Evolutionary conservation across 306 rosid species (phyloP), one percentile per base, ranked within the genome.

Genomic region (Citrullus colocynthis): DNA sequence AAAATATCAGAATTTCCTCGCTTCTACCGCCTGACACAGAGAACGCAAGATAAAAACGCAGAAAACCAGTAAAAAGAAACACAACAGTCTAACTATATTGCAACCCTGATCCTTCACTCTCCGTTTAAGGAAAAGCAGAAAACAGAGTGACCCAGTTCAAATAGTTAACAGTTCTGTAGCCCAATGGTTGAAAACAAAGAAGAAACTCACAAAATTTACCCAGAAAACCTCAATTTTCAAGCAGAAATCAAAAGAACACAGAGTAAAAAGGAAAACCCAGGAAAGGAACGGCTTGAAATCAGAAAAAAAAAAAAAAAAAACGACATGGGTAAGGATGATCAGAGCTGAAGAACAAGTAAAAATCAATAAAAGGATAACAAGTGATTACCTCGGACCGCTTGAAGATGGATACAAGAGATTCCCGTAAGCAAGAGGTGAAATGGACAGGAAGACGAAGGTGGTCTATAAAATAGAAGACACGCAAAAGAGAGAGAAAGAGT

Each of bases 1-100:
- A 64, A 32, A 34, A 32, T 8, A 39, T 20, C 52, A 51, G n/a
- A 69, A 30, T 58, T 20, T 67, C 81, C 77, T 76, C 63, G 61
- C 67, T 81, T 59, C 83, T 65, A 28, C 42, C 18, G 9, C 78
- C 62, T 74, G 45, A 52, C 10, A 52, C 32, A 73, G 32, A 73
- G 45, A 52, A 74, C 48, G 1, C 16, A 15, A 48, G 21, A 48
- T 67, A 3, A 70, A 44, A 42, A 69, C 7, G 1, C 11, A 14
- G 34, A 17, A 41, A 67, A 67, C 32, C 51, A 5, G 45, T 66
- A 66, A 1, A 44, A 44, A 42, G 7, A 44, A 52, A 17, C 9
- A 52, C 9, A 15, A 52, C 9, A 48, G 54, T 12, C 9, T 17
- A 16, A 52, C 7, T 4, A 16, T 52, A 16, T 52, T 6, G 7